These are phyloP conservation scores for Talaromyces sp. DNA, from an alignment of 2,329 filamentous ascomycete species.

Conservation along the genomic window DNA sequence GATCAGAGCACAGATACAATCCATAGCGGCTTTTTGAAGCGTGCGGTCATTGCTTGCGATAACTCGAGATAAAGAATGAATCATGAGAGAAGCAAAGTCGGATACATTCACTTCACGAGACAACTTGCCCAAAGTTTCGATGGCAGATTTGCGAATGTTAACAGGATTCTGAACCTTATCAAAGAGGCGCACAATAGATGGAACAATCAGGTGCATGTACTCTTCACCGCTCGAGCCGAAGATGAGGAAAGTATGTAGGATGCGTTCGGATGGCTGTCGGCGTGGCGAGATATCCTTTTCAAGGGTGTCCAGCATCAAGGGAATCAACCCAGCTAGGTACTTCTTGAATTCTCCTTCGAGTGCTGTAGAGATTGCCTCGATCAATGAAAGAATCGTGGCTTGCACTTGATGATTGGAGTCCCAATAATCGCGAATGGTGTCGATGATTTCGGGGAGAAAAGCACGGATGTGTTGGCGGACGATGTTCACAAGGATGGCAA, in stretches of 20 bases:
- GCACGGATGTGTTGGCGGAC: slow-evolving; percentile 95
- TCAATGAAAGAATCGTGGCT: slow-evolving; percentile 83
- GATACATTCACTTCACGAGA: slow-evolving; percentile 96
- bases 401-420: slow-evolving; percentile 75
- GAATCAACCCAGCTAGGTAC: slow-evolving; percentile 83
- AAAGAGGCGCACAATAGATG: slow-evolving; percentile 90
- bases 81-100: slow-evolving; percentile 93
- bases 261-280: slow-evolving; percentile 79
- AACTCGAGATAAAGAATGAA: slow-evolving; percentile 85
- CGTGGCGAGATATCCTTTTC: slow-evolving; percentile 78
- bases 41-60: slow-evolving; percentile 70
- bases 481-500: slow-evolving; percentile 88
- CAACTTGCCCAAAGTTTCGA: slow-evolving; percentile 91
- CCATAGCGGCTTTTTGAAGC: slow-evolving; percentile 77
- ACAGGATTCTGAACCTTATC: slow-evolving; percentile 81
- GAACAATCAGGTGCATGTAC: slow-evolving; percentile 98
- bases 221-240: slow-evolving; percentile 96
- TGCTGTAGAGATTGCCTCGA: slow-evolving; percentile 90
- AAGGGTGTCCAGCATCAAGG: slow-evolving; percentile 89
- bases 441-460: slow-evolving; percentile 81
- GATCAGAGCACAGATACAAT: slow-evolving; percentile 91
- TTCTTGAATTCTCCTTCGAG: slow-evolving; percentile 98
- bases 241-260: slow-evolving; percentile 91
- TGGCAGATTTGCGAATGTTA: slow-evolving; percentile 79
- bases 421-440: slow-evolving; percentile 89